Evolutionary conservation across 345 rosid genomes (phyloP), one percentile per base, ranked within the genome.

Genomic region (Ceriops tagal): DNA sequence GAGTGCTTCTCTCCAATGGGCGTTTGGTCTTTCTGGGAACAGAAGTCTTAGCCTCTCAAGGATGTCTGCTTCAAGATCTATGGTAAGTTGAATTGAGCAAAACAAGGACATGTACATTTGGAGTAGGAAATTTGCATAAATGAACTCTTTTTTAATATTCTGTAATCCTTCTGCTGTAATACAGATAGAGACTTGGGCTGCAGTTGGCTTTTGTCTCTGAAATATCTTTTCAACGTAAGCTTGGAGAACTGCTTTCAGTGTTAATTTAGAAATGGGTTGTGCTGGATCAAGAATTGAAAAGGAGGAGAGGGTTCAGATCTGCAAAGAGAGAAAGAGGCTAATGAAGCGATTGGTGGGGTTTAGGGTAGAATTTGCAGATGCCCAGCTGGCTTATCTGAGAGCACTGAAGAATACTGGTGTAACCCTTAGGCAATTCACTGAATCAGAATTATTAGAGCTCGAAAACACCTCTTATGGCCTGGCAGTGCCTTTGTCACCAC

Each of bases 381-480:
- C 96, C 5, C 92, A 88, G 9, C 62, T 87, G 76, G 82, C 81
- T 69, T 91, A 93, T 82, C 73, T 93, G 77, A 91, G 86, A 77
- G 89, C 96, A 60, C 66, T 93, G 71, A 91, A 87, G 82, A 89
- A 91, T 76, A 88, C 91, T 26, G 97, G 98, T 52, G 91, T 78
- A 13, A 91, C 98, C 49, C 97, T 93, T 64, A 78, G 89, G 81
- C 97, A 93, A 62, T 88, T 93, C 85, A 89, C 98, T 0, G 98
- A 93, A 77, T 89, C 97, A 8, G 96, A 91, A 69, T 65, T 85
- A 1, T 79, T 93, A 79, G 91, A 89, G 74, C 78, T 87, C 28
- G 98, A 88, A 62, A 78, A 74, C 78, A 75, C 80, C 68, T 78
- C 78, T 43, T 81, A 73, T 72, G 75, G 75, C 24, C 65, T 37